These are phyloP conservation scores for Gossypium mustelinum DNA, from an alignment of 345 rosid genomes.

Conservation along the genomic window DNA sequence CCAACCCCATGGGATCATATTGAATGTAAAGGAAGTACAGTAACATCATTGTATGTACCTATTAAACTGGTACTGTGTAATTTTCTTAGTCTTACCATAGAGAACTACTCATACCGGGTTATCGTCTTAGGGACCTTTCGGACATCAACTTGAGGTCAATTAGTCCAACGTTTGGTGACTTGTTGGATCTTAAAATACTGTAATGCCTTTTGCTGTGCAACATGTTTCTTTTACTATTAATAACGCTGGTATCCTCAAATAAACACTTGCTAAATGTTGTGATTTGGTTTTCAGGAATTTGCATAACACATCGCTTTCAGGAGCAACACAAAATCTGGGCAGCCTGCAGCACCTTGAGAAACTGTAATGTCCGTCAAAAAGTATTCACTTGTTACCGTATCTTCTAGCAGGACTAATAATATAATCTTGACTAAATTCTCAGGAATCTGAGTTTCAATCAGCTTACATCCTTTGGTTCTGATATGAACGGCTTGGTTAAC, in stretches of 20 bases:
- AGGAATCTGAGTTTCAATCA: slow-evolving; percentile 89
- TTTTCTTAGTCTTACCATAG: background rate
- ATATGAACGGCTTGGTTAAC: slow-evolving; percentile 51
- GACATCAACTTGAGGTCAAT: slow-evolving; percentile 71
- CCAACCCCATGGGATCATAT: slow-evolving; percentile 70
- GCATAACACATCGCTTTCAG: slow-evolving; percentile 86
- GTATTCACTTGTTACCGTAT: background rate
- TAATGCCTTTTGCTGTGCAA: slow-evolving; percentile 24
- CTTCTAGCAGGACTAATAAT: slow-evolving; percentile 10
- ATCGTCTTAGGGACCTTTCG: slow-evolving; percentile 54
- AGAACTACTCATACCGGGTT: slow-evolving; percentile 21
- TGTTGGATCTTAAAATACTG: slow-evolving; percentile 77
- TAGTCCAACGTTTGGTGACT: slow-evolving; percentile 85
- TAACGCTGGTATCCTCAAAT: background rate
- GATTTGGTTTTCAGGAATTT: slow-evolving; percentile 54
- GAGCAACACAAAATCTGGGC: slow-evolving; percentile 70
- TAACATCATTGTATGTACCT: slow-evolving; percentile 63
- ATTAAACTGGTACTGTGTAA: background rate
- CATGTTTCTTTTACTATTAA: background rate
- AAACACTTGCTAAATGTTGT: background rate
- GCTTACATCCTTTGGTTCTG: slow-evolving; percentile 64
- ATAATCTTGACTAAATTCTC: slow-evolving; percentile 19
- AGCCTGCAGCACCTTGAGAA: slow-evolving; percentile 73
- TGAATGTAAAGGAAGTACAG: slow-evolving; percentile 66
- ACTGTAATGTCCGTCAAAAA: slow-evolving; percentile 44